Base-by-base conservation (phyloP, 352 stramenopile genomes). In the Thraustochytrium striatum region DNA sequence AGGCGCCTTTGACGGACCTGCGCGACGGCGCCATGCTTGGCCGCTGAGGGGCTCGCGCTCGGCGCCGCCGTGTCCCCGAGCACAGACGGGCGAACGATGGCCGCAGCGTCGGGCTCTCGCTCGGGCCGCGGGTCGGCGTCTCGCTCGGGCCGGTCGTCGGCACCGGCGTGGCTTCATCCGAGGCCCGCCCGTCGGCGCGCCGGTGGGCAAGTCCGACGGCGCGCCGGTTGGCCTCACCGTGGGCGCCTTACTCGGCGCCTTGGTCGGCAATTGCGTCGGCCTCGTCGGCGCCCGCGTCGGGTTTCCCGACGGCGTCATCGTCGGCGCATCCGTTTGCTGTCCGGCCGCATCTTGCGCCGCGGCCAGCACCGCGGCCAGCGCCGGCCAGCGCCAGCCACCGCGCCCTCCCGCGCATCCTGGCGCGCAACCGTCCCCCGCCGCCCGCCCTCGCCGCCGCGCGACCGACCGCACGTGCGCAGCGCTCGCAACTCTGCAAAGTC, bases 1-100 rank as follows among this genome's bases (percentile, higher is more conserved):
- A 36, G 62, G 62, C 11, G 62, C 65, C 7, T 39, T 72, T 72
- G 65, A 55, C 0, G 65, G 65, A 16, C 16, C 16, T 55, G 47
- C 25, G 47, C 47, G 47, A 55, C 47, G 47, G 47, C 47, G 16
- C 47, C 47, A 55, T 55, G 16, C 35, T 72, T 38, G 52, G 65
- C 28, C 43, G 65, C 39, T n/a, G 30, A 61, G 7, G 59, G 38
- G 58, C 11, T 70, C 16, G 59, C 5, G 7, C 8, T 16, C 5
- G 59, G 38, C 25, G 59, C 33, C 7, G 33, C 5, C 38, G 38
- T 13, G 21, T 8, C 7, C 38, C 5, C 21, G 33, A 1, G 8
- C 38, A n/a, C 21, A 13, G 59, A 8, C 38, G 59, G 5, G 7
- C 19, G 8, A 69, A 69, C 28, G 69, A 72, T 3, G 69, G 69